These are phyloP conservation scores for Diaporthe destruens DNA, from an alignment of 2,329 filamentous ascomycete genomes.

Conservation along the genomic window DNA sequence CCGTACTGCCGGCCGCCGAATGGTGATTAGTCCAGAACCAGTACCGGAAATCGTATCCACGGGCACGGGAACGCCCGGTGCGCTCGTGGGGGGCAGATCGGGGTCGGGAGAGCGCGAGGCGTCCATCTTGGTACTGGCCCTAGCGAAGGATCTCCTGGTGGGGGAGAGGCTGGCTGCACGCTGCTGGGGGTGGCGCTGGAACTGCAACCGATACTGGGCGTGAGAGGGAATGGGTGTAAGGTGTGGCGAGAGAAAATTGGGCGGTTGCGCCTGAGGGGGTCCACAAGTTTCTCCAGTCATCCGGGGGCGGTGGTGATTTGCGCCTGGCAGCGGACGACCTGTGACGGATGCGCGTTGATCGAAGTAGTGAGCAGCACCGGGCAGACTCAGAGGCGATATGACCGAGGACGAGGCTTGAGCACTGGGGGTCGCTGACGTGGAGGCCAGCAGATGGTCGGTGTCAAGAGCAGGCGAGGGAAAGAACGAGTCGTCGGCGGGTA, in stretches of 20 bases:
- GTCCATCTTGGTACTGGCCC: constrained; percentile 25
- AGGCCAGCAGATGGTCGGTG: constrained; percentile 45
- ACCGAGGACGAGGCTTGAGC: constrained; percentile 51
- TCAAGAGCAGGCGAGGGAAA: constrained; percentile 56
- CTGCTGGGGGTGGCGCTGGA: constrained; percentile 43
- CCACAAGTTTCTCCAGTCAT: constrained; percentile 42
- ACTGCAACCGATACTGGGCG: constrained; percentile 45
- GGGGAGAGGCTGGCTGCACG: constrained; percentile 52
- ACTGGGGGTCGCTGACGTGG: constrained; percentile 46
- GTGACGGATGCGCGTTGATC: constrained; percentile 47
- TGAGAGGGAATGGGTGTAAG: constrained; percentile 45
- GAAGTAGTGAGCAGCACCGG: constrained; percentile 55
- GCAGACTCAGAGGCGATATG: constrained; percentile 56
- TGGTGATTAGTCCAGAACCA: constrained; percentile 38
- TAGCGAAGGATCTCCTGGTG: constrained; percentile 41
- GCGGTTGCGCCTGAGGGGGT: constrained; percentile 42
- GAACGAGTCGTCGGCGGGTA: constrained; percentile 57
- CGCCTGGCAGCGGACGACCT: constrained; percentile 44
- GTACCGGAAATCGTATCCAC: constrained; percentile 41
- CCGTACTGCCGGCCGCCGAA: constrained; percentile 39
- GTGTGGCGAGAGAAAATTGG: constrained; percentile 47
- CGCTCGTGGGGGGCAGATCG: constrained; percentile 19
- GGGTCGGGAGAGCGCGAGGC: constrained; percentile 38
- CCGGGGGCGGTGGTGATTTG: constrained; percentile 20
- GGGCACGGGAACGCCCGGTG: constrained; percentile 35